phyloP scores from a whole-genome alignment of 2,329 filamentous ascomycete genomes.

The Calonectria montana region DNA sequence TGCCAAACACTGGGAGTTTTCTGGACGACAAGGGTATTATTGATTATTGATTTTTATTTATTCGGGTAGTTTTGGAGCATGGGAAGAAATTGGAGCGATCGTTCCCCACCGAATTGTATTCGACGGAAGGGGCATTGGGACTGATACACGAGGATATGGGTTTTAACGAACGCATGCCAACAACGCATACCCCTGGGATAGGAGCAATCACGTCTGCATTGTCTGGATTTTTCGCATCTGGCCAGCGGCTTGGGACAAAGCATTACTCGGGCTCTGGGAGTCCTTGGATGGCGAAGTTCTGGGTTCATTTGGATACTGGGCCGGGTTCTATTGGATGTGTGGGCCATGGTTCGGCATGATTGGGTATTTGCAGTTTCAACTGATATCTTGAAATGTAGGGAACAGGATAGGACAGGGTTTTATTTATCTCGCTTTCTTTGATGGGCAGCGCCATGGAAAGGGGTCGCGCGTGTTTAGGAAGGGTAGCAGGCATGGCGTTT shows the following conservation, averaged over 20 bases:
- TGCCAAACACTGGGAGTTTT: slow-evolving; percentile 34
- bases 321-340: background rate
- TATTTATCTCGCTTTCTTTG: slow-evolving; percentile 6
- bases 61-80: slow-evolving; percentile 31
- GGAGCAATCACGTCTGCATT: slow-evolving; percentile 29
- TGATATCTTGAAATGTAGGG: slow-evolving; percentile 6
- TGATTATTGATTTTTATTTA: background rate
- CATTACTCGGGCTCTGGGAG: slow-evolving; percentile 31
- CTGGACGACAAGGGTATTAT: slow-evolving; percentile 24
- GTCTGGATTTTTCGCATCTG: slow-evolving; percentile 28
- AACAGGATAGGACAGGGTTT: background rate
- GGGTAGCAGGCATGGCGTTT: slow-evolving; percentile 23
- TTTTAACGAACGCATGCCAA: slow-evolving; percentile 37
- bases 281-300: slow-evolving; percentile 13
- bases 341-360: slow-evolving; percentile 6
- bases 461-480: slow-evolving; percentile 1
- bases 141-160: slow-evolving; percentile 39
- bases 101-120: slow-evolving; percentile 37
- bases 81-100: slow-evolving; percentile 35
- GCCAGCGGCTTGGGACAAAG: slow-evolving; percentile 27
- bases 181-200: slow-evolving; percentile 28
- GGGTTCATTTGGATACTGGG: slow-evolving; percentile 15
- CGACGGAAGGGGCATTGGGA: slow-evolving; percentile 35
- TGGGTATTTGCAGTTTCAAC: slow-evolving; percentile 15
- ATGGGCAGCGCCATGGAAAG: background rate